Base-by-base conservation (phyloP, 345 rosid genomes). In the Psidium guajava region DNA sequence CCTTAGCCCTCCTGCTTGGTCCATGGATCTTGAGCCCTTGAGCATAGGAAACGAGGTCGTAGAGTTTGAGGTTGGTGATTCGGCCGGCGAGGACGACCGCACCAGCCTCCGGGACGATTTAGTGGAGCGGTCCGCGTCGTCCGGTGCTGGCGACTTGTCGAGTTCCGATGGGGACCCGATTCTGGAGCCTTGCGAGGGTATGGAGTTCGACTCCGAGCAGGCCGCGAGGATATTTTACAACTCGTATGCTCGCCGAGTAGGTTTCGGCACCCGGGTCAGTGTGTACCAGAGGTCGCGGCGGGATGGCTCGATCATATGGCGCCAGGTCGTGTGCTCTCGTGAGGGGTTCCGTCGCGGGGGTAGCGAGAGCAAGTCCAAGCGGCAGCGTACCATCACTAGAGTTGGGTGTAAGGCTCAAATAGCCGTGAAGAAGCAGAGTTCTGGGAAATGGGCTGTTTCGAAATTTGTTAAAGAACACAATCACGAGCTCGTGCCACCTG, bases 231-330 rank as follows among this genome's bases (percentile, higher is more conserved):
- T 85, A 69, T 92, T 92, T 82, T 92, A 92, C 87, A 90, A 92
- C 77, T 89, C 90, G 27, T 90, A 92, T 75, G 93, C 93, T 74
- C 90, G 93, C 69, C 93, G 93, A 32, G 89, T 88, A 5, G 93
- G 93, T 57, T 92, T 92, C 59, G 90, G 93, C 56, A 92, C 93
- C 81, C 91, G 93, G 22, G 93, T 92, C 83, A 92, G 93, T 87
- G 88, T 91, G 16, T 92, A 92, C 51, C 91, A 92, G 54, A 89
- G 93, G 53, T 90, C 93, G 22, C 87, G 92, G 88, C 92, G 92
- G 28, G 93, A 91, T 49, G 93, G 93, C 28, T 91, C 93, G 18
- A 85, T 91, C 80, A 86, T 91, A 2, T 91, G 90, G 88, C 85
- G 93, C 75, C 90, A 89, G 84, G 89, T 90, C 64, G 93, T 91